Base-by-base conservation (phyloP, 768 basidiomycete species). In the Naematelia encephala region DNA sequence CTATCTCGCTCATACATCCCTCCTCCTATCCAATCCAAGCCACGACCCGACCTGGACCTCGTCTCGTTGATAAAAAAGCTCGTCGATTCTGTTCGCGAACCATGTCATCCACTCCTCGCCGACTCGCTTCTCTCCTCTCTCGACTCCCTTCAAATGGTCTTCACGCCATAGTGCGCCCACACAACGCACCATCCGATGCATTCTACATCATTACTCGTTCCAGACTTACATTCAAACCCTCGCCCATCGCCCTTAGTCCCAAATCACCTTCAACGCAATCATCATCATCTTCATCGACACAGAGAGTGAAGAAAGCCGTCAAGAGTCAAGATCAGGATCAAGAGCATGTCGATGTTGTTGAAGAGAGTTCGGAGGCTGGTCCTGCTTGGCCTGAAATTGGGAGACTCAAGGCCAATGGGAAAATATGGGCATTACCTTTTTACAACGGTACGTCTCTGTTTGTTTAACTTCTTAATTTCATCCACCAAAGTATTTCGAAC, bases 151-250 rank as follows among this genome's bases (percentile, higher is more conserved):
- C 22, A 2, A 10, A 21, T 14, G 56, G 56, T 27, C 43, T 21
- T 8, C 23, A 47, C 29, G 30, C 30, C 12, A 39, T 63, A 27
- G 50, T 63, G 42, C 49, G 53, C 4, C 59, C 58, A 14, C 23
- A 42, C 1, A 34, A n/a, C 8, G 16, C 16, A 22, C 51, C 53
- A 19, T 12, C 42, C 1, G 21, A 27, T 5, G 19, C 54, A 45
- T 60, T 59, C 26, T 64, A 61, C 47, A 44, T 45, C 23, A 51
- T 68, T 21, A 68, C 63, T 1, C 50, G 60, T 4, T 53, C 60
- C 1, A 59, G 56, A 39, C 45, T 68, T 42, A 64, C 61, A 29
- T 68, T 61, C 39, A n/a, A 25, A 23, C 21, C 52, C n/a, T n/a
- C n/a, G n/a, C n/a, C n/a, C n/a, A n/a, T n/a, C n/a, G n/a, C n/a